Evolutionary conservation across 148 eudicot genomes (phyloP).

Genomic region (Silene uniflora): DNA sequence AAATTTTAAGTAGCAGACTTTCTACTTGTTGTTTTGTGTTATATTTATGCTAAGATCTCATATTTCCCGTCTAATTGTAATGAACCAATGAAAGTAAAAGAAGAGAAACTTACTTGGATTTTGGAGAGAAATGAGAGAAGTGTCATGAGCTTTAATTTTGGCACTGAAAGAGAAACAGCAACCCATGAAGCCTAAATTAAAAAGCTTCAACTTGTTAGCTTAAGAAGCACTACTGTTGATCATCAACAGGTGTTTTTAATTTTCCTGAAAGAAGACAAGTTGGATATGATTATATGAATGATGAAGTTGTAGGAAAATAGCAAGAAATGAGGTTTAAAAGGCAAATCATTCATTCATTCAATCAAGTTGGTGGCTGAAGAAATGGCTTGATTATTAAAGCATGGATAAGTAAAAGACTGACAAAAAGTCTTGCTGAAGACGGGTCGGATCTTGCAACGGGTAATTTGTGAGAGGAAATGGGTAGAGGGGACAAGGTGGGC

Average conservation of each 20-base stretch:
- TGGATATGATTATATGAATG: not conserved
- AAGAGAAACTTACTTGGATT: conserved; percentile 15
- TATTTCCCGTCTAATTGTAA: too few species aligned
- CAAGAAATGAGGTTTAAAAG: not conserved
- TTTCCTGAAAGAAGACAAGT: not conserved
- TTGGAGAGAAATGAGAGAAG: conserved; percentile 32
- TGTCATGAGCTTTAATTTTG: conserved; percentile 53
- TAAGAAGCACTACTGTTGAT: not conserved
- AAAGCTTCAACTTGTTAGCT: not conserved
- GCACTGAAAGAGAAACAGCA: conserved; percentile 49
- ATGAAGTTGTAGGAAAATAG: not conserved
- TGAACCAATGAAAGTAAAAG: too few species aligned
- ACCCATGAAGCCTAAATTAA: conserved; percentile 41
- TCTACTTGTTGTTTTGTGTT: too few species aligned
- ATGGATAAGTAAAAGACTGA: not conserved
- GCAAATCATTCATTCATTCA: not conserved
- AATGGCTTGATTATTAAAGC: not conserved
- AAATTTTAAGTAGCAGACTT: too few species aligned
- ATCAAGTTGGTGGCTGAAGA: not conserved
- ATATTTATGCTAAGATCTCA: too few species aligned
- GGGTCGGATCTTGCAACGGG: too few species aligned
- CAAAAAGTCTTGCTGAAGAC: too few species aligned
- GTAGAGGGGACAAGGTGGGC: too few species aligned
- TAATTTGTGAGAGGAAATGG: too few species aligned
- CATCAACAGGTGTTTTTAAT: not conserved